These are phyloP conservation scores for Hansfordia pulvinata DNA, from an alignment of 2,329 filamentous ascomycete species.

Conservation along the genomic window DNA sequence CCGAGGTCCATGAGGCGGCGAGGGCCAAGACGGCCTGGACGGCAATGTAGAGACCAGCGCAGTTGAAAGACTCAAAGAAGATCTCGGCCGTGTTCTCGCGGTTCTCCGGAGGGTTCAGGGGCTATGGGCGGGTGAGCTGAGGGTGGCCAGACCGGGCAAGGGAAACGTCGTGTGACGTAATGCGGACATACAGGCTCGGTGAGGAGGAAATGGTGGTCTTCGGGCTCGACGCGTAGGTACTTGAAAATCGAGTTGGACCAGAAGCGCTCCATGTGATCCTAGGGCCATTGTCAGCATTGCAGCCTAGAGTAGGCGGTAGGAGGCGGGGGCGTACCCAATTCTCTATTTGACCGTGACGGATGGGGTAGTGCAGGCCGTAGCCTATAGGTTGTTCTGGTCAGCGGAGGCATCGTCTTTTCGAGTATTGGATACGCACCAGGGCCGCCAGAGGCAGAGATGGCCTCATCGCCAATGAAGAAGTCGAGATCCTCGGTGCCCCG, in stretches of 20 bases:
- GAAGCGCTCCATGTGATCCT: slow-evolving; percentile 99
- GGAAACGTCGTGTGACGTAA: neutral
- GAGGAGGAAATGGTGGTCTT: slow-evolving; percentile 96
- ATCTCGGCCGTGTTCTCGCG: slow-evolving; percentile 98
- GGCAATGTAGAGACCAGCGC: slow-evolving; percentile 95
- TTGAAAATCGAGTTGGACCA: slow-evolving; percentile 99
- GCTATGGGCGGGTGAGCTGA: slow-evolving; percentile 33
- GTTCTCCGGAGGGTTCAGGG: slow-evolving; percentile 95
- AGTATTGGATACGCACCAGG: slow-evolving; percentile 62
- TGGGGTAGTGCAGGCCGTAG: slow-evolving; percentile 94
- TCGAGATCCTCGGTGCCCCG: slow-evolving; percentile 94
- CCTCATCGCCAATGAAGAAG: slow-evolving; percentile 98
- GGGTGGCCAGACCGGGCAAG: slow-evolving; percentile 3
- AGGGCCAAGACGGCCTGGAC: slow-evolving; percentile 95
- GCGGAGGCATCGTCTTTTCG: too few species aligned
- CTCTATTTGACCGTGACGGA: slow-evolving; percentile 95
- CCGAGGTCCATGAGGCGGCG: slow-evolving; percentile 95
- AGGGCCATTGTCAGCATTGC: slow-evolving; percentile 1
- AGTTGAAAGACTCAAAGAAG: slow-evolving; percentile 99
- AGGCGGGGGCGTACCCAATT: slow-evolving; percentile 62
- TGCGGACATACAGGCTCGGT: slow-evolving; percentile 70
- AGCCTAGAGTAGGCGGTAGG: too few species aligned
- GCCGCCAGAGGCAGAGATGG: slow-evolving; percentile 67
- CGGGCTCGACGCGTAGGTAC: slow-evolving; percentile 92
- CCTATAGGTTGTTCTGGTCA: too few species aligned